These are phyloP conservation scores for Gossypium anomalum DNA, from an alignment of 345 rosid species.

Conservation along the genomic window DNA sequence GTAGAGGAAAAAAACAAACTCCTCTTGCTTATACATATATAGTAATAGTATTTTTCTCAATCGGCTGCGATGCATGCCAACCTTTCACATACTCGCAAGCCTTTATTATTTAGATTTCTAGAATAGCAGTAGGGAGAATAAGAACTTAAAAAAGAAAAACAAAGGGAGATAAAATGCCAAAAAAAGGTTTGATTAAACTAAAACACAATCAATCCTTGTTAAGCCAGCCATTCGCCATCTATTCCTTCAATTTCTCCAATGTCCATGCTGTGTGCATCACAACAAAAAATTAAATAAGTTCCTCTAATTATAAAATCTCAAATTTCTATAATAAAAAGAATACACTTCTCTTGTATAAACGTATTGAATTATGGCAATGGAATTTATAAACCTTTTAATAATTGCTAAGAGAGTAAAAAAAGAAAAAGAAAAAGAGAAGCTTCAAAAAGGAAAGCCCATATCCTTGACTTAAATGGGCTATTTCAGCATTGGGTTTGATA, in stretches of 20 bases:
- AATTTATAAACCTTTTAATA: too few relatives aligned
- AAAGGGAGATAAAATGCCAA: conserved; percentile 22
- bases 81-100: conserved; percentile 36
- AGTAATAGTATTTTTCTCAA: conserved; percentile 26
- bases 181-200: conserved; percentile 49
- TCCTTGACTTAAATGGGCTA: background rate
- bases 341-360: too few relatives aligned
- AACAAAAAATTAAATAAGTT: background rate
- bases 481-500: background rate
- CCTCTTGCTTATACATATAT: conserved; percentile 18
- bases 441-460: background rate
- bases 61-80: conserved; percentile 23
- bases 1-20: background rate
- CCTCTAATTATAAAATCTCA: background rate
- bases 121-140: background rate
- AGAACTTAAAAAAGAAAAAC: conserved; percentile 16
- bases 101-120: conserved; percentile 34
- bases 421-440: background rate
- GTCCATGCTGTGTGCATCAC: conserved; percentile 62
- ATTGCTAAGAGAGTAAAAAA: too few relatives aligned
- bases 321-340: background rate
- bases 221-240: conserved; percentile 90
- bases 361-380: too few relatives aligned
- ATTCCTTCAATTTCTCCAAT: conserved; percentile 87
- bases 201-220: conserved; percentile 63